A percentile compares a stretch with the other conserved stretches of the same genome.
These are phyloP conservation scores for Saccharomycopsis selenospora DNA, from an alignment of 805 yeast species.

Conservation along the genomic window DNA sequence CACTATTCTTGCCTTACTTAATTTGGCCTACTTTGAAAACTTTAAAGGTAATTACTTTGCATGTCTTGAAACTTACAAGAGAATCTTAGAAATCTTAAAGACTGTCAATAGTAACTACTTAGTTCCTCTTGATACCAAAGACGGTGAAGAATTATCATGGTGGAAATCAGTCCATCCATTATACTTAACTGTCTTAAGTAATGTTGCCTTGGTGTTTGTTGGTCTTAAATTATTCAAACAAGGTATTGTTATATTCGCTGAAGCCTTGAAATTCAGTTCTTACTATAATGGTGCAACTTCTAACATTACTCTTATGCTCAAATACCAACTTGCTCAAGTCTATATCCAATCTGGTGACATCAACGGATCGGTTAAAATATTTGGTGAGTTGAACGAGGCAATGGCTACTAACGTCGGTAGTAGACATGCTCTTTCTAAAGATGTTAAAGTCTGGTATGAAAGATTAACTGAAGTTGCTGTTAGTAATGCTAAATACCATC, in stretches of 20 bases:
- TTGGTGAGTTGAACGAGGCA: slow-evolving; percentile 47
- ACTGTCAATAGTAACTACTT: slow-evolving; percentile 43
- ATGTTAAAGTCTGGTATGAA: slow-evolving; percentile 56
- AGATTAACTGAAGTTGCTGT: slow-evolving; percentile 47
- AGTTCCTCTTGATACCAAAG: neutral
- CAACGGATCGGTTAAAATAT: slow-evolving; percentile 48
- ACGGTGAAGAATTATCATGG: neutral
- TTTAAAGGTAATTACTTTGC: slow-evolving; percentile 50
- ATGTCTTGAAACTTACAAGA: slow-evolving; percentile 53
- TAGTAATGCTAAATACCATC: slow-evolving; percentile 38
- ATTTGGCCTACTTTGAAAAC: slow-evolving; percentile 67
- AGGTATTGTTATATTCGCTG: slow-evolving; percentile 46
- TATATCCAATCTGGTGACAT: slow-evolving; percentile 46
- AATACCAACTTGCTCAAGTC: slow-evolving; percentile 62
- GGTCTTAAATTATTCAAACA: slow-evolving; percentile 39
- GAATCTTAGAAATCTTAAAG: slow-evolving; percentile 55
- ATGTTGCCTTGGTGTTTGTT: slow-evolving; percentile 54
- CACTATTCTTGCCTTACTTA: slow-evolving; percentile 61
- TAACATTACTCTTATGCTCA: slow-evolving; percentile 55
- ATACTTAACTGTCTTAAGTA: slow-evolving; percentile 51
- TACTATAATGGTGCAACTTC: slow-evolving; percentile 50
- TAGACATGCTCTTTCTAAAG: slow-evolving; percentile 58
- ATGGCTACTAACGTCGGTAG: slow-evolving; percentile 58
- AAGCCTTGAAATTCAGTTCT: slow-evolving; percentile 45
- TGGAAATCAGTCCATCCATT: slow-evolving; percentile 49